Evolutionary conservation across 2,329 filamentous ascomycete genomes (phyloP), one percentile per base, ranked within the genome.

Genomic region (Aspergillus sp.): DNA sequence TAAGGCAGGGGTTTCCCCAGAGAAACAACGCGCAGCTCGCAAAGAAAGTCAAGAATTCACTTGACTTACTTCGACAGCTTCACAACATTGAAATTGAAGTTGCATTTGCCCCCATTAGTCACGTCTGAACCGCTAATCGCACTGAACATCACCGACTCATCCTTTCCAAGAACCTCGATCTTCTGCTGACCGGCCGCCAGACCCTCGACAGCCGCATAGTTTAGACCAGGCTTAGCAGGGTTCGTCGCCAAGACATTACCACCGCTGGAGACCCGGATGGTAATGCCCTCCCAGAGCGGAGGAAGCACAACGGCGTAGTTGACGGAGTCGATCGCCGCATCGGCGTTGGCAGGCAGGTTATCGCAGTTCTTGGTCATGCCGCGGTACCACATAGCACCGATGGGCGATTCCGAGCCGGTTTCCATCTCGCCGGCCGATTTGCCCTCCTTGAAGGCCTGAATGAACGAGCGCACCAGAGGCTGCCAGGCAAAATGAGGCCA

Each of bases 391-490:
- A 74, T 72, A 1, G 63, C 61, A 0, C 71, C 72, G n/a, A 65
- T 60, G 0, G 62, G 66, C 12, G 53, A 55, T 0, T 49, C 51
- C 12, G 61, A 62, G 1, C 68, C 70, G 18, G 57, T 57, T 20
- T 69, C 63, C 3, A 62, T 63, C 31, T 36, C 45, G 6, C 61
- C 57, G 14, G 54, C 57, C 11, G 58, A 72, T 4, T 65, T 70
- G 3, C 74, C 72, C 2, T 57, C 54, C 60, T 78, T 78, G 65
- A 69, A 78, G 0, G 73, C 75, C 9, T 67, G 56, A 49, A 78
- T 74, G 55, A 79, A 78, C 0, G 75, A 61, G 1, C 64, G 58
- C 4, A 78, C 64, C 18, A 78, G 61, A 45, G 73, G 63, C 63
- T 67, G 68, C 63, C 75, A 78, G 0, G 69, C 75, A 1, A 58